Evolutionary conservation across 2,329 filamentous ascomycete genomes (phyloP).

Genomic region (Aspergillus fumigatiaffinis): DNA sequence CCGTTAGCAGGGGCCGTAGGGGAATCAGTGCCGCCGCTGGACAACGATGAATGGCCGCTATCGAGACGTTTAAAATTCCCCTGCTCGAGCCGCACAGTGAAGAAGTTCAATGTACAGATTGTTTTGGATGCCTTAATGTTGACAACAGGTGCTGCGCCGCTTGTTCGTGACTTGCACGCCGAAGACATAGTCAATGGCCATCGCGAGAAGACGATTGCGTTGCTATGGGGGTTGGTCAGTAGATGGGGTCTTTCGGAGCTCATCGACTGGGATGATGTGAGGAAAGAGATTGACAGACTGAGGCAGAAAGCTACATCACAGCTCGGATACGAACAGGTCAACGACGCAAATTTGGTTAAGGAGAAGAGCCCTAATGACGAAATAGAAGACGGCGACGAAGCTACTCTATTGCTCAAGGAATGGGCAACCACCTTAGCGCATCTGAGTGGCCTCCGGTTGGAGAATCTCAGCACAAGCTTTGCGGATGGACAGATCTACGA

Average conservation of each 20-base stretch:
- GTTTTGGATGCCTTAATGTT: conserved; percentile 52
- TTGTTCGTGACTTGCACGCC: conserved; percentile 45
- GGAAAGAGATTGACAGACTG: conserved; percentile 49
- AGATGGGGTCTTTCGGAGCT: conserved; percentile 53
- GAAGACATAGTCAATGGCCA: conserved; percentile 62
- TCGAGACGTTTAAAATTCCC: conserved; percentile 58
- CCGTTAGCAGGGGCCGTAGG: conserved; percentile 37
- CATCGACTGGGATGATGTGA: conserved; percentile 53
- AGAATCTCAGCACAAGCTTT: conserved; percentile 58
- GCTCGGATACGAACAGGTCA: conserved; percentile 15
- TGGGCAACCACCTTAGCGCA: conserved; percentile 54
- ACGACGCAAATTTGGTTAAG: conserved; percentile 18
- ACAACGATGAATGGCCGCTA: conserved; percentile 44
- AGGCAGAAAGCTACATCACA: conserved; percentile 20
- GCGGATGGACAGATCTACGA: conserved; percentile 52
- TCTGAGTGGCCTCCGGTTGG: conserved; percentile 44
- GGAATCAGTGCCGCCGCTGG: conserved; percentile 37
- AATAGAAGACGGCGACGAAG: conserved; percentile 20
- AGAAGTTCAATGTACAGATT: conserved; percentile 57
- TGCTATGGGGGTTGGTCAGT: conserved; percentile 59
- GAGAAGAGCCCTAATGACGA: conserved; percentile 21
- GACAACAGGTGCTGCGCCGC: conserved; percentile 38
- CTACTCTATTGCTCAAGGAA: conserved; percentile 47
- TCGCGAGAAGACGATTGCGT: conserved; percentile 59
- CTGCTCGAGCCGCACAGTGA: conserved; percentile 52